Evolutionary conservation across 345 rosid species (phyloP), one percentile per base, ranked within the genome.

Genomic region (Aquilaria yunnanensis): DNA sequence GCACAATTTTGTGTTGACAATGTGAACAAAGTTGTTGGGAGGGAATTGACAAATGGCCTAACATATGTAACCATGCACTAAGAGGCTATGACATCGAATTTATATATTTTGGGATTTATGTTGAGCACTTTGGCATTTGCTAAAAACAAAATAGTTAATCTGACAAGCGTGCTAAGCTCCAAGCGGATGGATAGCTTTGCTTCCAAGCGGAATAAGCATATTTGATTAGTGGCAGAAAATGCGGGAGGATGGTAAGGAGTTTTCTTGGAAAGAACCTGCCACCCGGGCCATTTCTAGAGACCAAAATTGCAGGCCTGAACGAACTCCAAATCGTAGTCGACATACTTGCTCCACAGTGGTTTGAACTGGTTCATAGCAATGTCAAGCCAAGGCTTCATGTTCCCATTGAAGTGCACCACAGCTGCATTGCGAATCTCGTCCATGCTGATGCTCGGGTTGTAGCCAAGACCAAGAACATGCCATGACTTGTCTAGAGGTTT

Each of bases 371-470:
- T 90, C 98, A 93, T 90, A 66, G 98, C 97, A 56, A 90, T 90
- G 52, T 93, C 98, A 1, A 93, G 88, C 98, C 97, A 93, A 1
- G 97, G 98, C 85, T 93, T 90, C 97, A 90, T 90, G 66, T 93
- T 93, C 63, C 96, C 98, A 37, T 90, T 93, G 80, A 90, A 90
- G 67, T 90, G 98, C 60, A 93, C 96, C 32, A 93, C 98, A 0
- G 98, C 97, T 11, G 98, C 98, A 34, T 86, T 84, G 50, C 67
- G 77, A 43, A 90, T 94, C 89, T 94, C 99, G 5, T 88, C 96
- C 95, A 83, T 73, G 68, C 97, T 67, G 59, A 94, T 88, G 82
- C 99, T 88, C 10, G 98, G 98, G 67, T 93, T 93, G 63, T 90
- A 93, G 32, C 98, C 98, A 0, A 93, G 83, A 51, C 98, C 98